Evolutionary conservation across 2,329 filamentous ascomycete genomes (phyloP), one percentile per base, ranked within the genome.

Genomic region (Monascus ruber): DNA sequence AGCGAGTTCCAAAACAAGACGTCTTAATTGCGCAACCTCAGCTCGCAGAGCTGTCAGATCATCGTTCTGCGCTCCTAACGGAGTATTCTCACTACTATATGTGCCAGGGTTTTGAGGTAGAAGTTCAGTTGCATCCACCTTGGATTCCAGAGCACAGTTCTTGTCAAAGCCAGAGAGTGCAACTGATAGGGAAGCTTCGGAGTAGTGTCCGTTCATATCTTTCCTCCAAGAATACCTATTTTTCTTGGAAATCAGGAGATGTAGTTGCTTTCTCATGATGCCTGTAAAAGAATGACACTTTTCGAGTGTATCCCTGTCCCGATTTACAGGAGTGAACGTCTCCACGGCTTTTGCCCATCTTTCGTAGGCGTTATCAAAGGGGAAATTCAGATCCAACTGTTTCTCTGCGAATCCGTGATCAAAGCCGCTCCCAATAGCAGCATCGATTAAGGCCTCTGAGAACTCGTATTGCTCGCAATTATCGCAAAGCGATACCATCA

Each of bases 401-500:
- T 48, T 42, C 27, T 44, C 35, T 10, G 54, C 52, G 11, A 47
- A 39, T 5, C 35, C 40, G 38, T 54, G 55, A 31, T 58, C 47
- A 34, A 66, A 59, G 4, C 62, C 62, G 39, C 56, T 58, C 17
- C 52, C 45, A 5, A 64, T 48, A 4, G 62, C 62, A 17, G 59
- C 55, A n/a, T 45, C 39, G 6, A 65, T 58, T 24, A 66, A 49
- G 11, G 42, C 47, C 24, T 54, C 42, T 3, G 59, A 53, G 4
- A 60, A 42, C 5, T 59, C 44, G 28, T 51, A 42, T 40, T 51
- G 51, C 24, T 47, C 42, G 35, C 62, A 65, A 9, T 48, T 46
- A 44, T 62, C 58, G 40, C 63, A 64, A 4, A 65, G 51, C 24
- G 59, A 50, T 5, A 63, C 54, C 63, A 66, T 65, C 29, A 58